Percentiles rank a stretch among this genome's conserved stretches.
Conservation (phyloP, 768 basidiomycete genomes). For the Mycena metata region DNA sequence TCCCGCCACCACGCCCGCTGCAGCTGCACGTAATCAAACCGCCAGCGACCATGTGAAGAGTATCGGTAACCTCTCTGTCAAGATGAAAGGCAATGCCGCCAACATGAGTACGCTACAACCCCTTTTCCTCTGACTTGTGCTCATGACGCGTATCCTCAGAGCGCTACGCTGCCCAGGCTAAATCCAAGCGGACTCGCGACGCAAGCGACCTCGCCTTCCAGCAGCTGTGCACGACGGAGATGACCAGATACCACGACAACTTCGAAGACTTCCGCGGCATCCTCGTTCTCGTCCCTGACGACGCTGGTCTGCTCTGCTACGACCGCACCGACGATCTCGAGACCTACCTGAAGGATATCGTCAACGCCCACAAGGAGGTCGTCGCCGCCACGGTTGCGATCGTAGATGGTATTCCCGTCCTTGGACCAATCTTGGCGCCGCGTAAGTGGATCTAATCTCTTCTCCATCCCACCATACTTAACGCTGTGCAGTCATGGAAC, state of each 20-base stretch:
- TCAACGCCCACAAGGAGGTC: conserved; percentile 63
- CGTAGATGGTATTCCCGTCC: conserved; percentile 55
- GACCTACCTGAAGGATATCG: conserved; percentile 60
- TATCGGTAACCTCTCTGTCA: neutral
- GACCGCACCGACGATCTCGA: conserved; percentile 60
- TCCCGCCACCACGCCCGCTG: conserved; percentile 14
- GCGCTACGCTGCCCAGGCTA: conserved; percentile 50
- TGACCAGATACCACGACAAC: conserved; percentile 53
- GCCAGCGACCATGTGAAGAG: neutral
- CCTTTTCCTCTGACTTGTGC: neutral
- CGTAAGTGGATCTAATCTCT: conserved; percentile 55
- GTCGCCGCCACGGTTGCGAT: conserved; percentile 51
- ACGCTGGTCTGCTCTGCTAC: conserved; percentile 68
- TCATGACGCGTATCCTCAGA: conserved; percentile 41
- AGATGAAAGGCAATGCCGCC: conserved; percentile 30
- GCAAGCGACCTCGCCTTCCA: conserved; percentile 52
- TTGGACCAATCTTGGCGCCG: conserved; percentile 68
- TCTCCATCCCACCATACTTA: conserved; percentile 23
- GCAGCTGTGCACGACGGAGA: conserved; percentile 50
- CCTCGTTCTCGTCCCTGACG: conserved; percentile 51
- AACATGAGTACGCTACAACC: conserved; percentile 48
- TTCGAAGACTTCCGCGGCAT: conserved; percentile 49
- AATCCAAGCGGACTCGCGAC: conserved; percentile 20
- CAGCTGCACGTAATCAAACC: neutral
- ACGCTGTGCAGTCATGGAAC: conserved; percentile 61